phyloP scores from a whole-genome alignment of 2,329 filamentous ascomycete genomes.

The Curvularia spicifera region DNA sequence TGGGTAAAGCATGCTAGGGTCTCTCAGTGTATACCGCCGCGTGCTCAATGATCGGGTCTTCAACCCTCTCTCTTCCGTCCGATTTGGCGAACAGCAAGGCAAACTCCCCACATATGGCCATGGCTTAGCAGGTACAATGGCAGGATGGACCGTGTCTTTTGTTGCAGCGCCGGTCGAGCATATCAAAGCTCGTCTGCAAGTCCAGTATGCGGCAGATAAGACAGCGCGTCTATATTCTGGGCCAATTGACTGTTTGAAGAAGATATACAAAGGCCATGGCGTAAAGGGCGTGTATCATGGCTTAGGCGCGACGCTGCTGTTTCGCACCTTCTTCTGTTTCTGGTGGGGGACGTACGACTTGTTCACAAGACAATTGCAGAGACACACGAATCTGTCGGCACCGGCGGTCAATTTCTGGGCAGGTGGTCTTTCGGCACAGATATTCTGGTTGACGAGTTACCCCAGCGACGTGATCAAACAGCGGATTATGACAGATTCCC shows the following conservation, averaged over 20 bases:
- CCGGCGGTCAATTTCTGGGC: slow-evolving; percentile 97
- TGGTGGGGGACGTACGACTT: slow-evolving; percentile 98
- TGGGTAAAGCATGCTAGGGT: slow-evolving; percentile 76
- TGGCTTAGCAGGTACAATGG: slow-evolving; percentile 83
- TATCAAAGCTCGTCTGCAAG: slow-evolving; percentile 89
- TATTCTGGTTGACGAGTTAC: slow-evolving; percentile 94
- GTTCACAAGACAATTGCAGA: slow-evolving; percentile 71
- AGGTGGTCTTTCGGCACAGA: slow-evolving; percentile 86
- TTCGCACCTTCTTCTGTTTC: slow-evolving; percentile 93
- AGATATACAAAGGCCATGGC: slow-evolving; percentile 68
- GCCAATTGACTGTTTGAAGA: slow-evolving; percentile 80
- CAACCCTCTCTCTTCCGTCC: slow-evolving; percentile 59
- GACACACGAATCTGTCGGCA: slow-evolving; percentile 72
- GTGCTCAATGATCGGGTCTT: slow-evolving; percentile 83
- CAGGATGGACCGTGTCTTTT: slow-evolving; percentile 88
- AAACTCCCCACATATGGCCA: slow-evolving; percentile 80
- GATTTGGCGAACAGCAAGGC: slow-evolving; percentile 47
- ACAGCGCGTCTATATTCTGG: slow-evolving; percentile 80
- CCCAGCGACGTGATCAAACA: slow-evolving; percentile 95
- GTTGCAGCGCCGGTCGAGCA: slow-evolving; percentile 95
- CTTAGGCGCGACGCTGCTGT: slow-evolving; percentile 81
- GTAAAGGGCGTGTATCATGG: slow-evolving; percentile 84
- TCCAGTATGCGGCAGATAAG: slow-evolving; percentile 87
- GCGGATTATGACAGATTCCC: slow-evolving; percentile 92
- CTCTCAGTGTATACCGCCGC: slow-evolving; percentile 86